phyloP scores from a whole-genome alignment of 129 eudicot species.

The Helianthus tuberosus region DNA sequence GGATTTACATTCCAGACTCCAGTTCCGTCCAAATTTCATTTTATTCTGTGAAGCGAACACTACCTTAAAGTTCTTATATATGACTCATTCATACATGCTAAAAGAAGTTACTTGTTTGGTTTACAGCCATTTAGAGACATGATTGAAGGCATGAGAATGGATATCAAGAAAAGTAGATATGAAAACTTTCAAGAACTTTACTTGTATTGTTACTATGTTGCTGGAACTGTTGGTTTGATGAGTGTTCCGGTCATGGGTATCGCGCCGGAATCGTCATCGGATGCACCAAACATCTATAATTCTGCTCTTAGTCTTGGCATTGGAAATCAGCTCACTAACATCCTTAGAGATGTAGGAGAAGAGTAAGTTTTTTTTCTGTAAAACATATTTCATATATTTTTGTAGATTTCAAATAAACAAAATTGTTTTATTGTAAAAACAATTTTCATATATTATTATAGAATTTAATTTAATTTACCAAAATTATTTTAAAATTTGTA shows the following conservation, averaged over 20 bases:
- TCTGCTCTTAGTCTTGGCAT: constrained; percentile 82
- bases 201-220: constrained; percentile 85
- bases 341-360: constrained; percentile 96
- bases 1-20: no score
- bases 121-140: constrained; percentile 88
- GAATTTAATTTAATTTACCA: no score
- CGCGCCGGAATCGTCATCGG: constrained; percentile 62
- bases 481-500: no score
- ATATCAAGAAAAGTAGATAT: constrained; percentile 63
- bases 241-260: constrained; percentile 94
- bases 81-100: not conserved
- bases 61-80: not conserved
- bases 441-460: no score
- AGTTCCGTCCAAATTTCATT: no score
- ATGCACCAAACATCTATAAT: constrained; percentile 61
- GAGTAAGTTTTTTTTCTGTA: constrained; percentile 57
- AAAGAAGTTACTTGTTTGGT: not conserved
- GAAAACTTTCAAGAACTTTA: constrained; percentile 76
- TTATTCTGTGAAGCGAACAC: not conserved
- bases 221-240: constrained; percentile 93
- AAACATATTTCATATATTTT: not conserved
- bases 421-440: no score
- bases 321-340: constrained; percentile 93
- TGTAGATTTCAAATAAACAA: no score
- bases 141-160: constrained; percentile 99